A percentile compares a stretch with the other conserved stretches of the same genome.
Evolutionary conservation across 495 filamentous ascomycete species (phyloP).

Genomic region (Jackrogersella minutella): DNA sequence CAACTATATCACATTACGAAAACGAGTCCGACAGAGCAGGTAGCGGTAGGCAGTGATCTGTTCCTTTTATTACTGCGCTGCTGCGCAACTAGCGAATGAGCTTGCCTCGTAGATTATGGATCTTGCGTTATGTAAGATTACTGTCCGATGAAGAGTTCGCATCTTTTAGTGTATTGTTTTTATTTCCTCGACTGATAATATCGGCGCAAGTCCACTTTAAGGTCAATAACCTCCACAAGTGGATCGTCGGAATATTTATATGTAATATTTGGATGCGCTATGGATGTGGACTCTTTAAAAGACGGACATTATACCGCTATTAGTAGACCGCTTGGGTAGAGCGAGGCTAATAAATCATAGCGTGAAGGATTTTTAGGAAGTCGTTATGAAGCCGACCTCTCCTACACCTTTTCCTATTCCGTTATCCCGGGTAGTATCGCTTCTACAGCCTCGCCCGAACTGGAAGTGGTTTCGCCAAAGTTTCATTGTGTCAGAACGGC

Average conservation of each 20-base stretch:
- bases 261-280: constrained; percentile 28
- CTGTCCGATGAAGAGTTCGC: constrained; percentile 37
- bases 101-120: constrained; percentile 27
- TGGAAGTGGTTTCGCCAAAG: background rate
- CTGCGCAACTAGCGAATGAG: constrained; percentile 6
- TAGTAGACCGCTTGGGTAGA: constrained; percentile 31
- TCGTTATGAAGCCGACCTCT: constrained; percentile 3
- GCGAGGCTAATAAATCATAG: constrained; percentile 19
- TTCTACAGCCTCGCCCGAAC: constrained; percentile 1
- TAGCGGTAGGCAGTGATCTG: constrained; percentile 14
- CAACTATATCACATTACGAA: constrained; percentile 25
- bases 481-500: constrained; percentile 3
- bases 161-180: constrained; percentile 27
- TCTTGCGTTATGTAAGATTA: constrained; percentile 37
- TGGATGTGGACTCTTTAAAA: background rate
- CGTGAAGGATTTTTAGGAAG: constrained; percentile 21
- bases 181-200: constrained; percentile 13
- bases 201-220: constrained; percentile 28
- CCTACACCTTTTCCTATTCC: background rate
- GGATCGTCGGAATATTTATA: constrained; percentile 31
- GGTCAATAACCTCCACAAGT: constrained; percentile 24
- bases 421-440: background rate
- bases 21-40: constrained; percentile 16
- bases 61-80: background rate
- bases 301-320: constrained; percentile 32